Evolutionary conservation across 2,329 filamentous ascomycete species (phyloP), one percentile per base, ranked within the genome.

Genomic region (Hortaea werneckii): DNA sequence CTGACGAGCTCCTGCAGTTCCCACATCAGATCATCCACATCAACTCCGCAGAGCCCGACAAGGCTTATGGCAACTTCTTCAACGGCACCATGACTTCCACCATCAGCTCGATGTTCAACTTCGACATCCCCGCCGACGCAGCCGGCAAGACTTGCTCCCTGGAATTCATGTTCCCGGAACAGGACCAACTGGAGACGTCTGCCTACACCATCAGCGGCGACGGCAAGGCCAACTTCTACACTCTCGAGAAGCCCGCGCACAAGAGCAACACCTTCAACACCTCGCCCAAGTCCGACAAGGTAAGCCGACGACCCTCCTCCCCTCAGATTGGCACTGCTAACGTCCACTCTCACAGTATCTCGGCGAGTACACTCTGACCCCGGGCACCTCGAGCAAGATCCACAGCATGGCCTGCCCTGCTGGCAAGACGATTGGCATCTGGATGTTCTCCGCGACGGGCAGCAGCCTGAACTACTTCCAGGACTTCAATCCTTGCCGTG

Each of bases 11-110:
- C 20, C 58, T 56, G 20, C 51, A 65, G 43, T 79, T 69, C 62
- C 80, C 80, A 7, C 76, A 82, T 55, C 67, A 83, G 46, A 82
- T 85, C 56, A 63, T 83, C 29, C 75, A 78, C 5, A 63, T 84
- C 50, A 71, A 79, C 64, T 73, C 72, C 3, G 63, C 68, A 9
- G 64, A 72, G 11, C 78, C 80, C 0, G 62, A 74, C 58, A 69
- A 64, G 4, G 66, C 74, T 0, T 64, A 65, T 38, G 79, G 79
- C 6, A 78, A 73, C 1, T 71, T 70, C 1, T 75, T 68, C 65
- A 74, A 76, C 51, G 80, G 78, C 44, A 67, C 81, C 32, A 27
- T 29, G 34, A 74, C 74, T 7, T 62, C 67, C 29, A 69, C 66
- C 47, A 63, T 74, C 38, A 75, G 74, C 4, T 73, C 75, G 10